Evolutionary conservation across 495 filamentous ascomycete species (phyloP).

Genomic region (Astrothelium subdiscretum): DNA sequence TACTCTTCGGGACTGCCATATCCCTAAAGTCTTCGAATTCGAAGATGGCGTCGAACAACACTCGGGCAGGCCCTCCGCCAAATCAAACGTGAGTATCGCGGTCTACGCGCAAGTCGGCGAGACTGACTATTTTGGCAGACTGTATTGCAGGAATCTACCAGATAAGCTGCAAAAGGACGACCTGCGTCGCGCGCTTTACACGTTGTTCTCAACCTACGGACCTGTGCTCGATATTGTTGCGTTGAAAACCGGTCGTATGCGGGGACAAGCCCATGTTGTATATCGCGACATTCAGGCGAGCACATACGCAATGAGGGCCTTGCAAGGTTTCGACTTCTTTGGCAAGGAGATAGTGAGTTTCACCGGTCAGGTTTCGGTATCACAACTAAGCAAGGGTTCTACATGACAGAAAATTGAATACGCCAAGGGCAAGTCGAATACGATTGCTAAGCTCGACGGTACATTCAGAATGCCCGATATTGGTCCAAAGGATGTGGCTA

Average conservation of each 20-base stretch:
- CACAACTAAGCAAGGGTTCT: neutral
- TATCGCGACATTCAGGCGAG: constrained; percentile 78
- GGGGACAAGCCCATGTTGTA: constrained; percentile 88
- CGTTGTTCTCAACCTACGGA: constrained; percentile 87
- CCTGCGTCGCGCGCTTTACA: constrained; percentile 73
- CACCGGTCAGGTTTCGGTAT: neutral
- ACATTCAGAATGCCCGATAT: constrained; percentile 58
- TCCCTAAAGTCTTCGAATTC: neutral
- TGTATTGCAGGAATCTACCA: constrained; percentile 72
- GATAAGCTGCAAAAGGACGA: constrained; percentile 79
- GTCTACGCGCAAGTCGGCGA: neutral
- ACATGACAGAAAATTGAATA: constrained; percentile 68
- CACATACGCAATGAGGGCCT: constrained; percentile 77
- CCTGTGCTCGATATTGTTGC: constrained; percentile 89
- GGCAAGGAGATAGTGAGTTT: constrained; percentile 71
- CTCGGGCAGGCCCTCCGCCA: constrained; percentile 26
- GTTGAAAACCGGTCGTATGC: constrained; percentile 77
- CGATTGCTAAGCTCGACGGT: constrained; percentile 80
- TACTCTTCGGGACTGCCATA: neutral
- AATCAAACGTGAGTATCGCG: constrained; percentile 58
- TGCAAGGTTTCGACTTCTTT: constrained; percentile 80
- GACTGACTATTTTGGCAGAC: neutral
- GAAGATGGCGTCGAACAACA: constrained; percentile 2
- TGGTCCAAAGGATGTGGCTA: constrained; percentile 44
- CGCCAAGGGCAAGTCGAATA: constrained; percentile 73